A percentile compares a stretch with the other conserved stretches of the same genome.
Evolutionary conservation across 345 rosid genomes (phyloP).

Genomic region (Moricandia moricandioides): DNA sequence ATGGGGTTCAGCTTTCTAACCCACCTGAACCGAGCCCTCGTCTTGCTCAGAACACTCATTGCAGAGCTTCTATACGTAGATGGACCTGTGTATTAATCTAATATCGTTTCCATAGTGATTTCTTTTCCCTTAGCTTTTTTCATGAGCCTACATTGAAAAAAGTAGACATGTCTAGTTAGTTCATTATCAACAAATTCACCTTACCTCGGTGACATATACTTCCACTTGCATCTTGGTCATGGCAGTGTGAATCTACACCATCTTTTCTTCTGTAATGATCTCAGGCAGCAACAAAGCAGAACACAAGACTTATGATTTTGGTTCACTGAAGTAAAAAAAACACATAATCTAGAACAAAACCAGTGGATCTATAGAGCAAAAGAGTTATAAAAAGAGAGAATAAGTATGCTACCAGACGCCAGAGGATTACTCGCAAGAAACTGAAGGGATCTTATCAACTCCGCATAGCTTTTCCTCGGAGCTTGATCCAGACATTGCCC

Average conservation of each 20-base stretch:
- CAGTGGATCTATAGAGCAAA: conserved; percentile 7
- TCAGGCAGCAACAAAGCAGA: conserved; percentile 52
- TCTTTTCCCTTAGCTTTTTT: conserved; percentile 49
- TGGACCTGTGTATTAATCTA: conserved; percentile 47
- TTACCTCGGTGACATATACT: conserved; percentile 32
- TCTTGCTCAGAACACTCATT: conserved; percentile 53
- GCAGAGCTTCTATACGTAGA: conserved; percentile 49
- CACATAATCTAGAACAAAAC: conserved; percentile 2
- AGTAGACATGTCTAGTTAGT: not conserved
- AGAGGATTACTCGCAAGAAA: conserved; percentile 54
- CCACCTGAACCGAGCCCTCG: conserved; percentile 75
- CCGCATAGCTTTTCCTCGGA: conserved; percentile 79
- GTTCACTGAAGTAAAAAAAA: not conserved
- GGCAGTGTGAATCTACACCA: conserved; percentile 60
- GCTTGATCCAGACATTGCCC: conserved; percentile 59
- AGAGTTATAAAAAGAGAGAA: not conserved
- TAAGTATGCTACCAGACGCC: conserved; percentile 39
- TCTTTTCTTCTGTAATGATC: conserved; percentile 72
- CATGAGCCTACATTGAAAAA: conserved; percentile 53
- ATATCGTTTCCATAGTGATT: conserved; percentile 51
- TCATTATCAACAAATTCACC: too few species aligned
- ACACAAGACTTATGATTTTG: conserved; percentile 22
- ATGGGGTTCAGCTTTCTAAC: conserved; percentile 15
- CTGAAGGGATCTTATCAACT: conserved; percentile 62
- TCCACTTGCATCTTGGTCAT: conserved; percentile 53